Evolutionary conservation across 176 grass and related monocot species (phyloP).

Genomic region (Bolboschoenus planiculmis): DNA sequence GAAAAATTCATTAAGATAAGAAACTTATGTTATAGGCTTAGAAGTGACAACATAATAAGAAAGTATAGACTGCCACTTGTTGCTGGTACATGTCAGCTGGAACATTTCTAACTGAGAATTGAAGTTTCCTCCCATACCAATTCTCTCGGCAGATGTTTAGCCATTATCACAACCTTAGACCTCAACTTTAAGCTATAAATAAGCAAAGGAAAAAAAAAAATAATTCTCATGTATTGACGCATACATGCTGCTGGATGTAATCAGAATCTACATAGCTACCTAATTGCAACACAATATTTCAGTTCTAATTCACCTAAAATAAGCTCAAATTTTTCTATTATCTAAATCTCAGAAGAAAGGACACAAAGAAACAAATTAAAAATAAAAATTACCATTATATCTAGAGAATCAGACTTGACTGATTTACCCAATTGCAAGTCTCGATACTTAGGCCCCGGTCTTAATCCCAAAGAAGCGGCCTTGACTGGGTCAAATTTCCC

Average conservation of each 20-base stretch:
- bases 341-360: neutral
- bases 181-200: neutral
- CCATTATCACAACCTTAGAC: neutral
- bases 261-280: neutral
- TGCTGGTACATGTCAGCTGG: neutral
- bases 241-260: neutral
- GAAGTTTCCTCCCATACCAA: neutral
- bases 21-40: conserved; percentile 10
- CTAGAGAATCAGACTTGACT: conserved; percentile 57
- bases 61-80: neutral
- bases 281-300: neutral
- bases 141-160: neutral
- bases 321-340: neutral
- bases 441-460: conserved; percentile 74
- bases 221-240: neutral
- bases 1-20: conserved; percentile 23
- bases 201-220: neutral
- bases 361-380: neutral
- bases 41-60: neutral
- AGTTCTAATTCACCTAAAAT: neutral
- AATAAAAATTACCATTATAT: conserved; percentile 54
- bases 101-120: neutral
- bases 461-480: conserved; percentile 61
- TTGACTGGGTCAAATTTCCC: conserved; percentile 93
- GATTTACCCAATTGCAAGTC: conserved; percentile 92